These are phyloP conservation scores for Neopestalotiopsis sp. DNA, from an alignment of 2,329 filamentous ascomycete genomes.

Conservation along the genomic window DNA sequence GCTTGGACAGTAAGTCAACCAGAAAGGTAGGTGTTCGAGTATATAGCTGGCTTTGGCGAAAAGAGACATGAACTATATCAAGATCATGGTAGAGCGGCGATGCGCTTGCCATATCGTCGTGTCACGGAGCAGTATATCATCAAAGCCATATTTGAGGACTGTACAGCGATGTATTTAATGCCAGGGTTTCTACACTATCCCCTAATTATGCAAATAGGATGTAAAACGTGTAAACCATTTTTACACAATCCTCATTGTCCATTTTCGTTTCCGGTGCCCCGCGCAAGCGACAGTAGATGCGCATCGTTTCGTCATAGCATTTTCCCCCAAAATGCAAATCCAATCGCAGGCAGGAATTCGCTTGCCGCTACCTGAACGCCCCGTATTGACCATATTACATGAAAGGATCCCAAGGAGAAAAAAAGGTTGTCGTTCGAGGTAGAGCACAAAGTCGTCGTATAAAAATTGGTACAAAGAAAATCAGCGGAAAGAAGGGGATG, in stretches of 20 bases:
- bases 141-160: not conserved
- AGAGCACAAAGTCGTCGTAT: constrained; percentile 7
- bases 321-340: constrained; percentile 10
- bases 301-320: constrained; percentile 8
- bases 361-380: constrained; percentile 15
- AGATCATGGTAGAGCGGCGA: too few relatives aligned
- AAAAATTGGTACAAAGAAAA: constrained; percentile 16
- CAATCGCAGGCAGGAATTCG: not conserved
- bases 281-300: constrained; percentile 9
- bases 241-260: constrained; percentile 5
- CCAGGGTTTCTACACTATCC: constrained; percentile 4
- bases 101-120: too few relatives aligned
- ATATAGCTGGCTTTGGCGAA: not conserved
- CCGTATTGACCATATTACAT: constrained; percentile 13
- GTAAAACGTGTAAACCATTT: not conserved
- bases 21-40: not conserved
- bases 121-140: not conserved
- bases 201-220: constrained; percentile 8
- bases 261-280: not conserved
- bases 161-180: constrained; percentile 7
- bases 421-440: not conserved
- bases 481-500: constrained; percentile 19
- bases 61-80: too few relatives aligned
- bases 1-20: not conserved
- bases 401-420: not conserved